A percentile compares a stretch with the other conserved stretches of the same genome.
Evolutionary conservation across 2,329 filamentous ascomycete genomes (phyloP).

Genomic region (Trichoderma gracile): DNA sequence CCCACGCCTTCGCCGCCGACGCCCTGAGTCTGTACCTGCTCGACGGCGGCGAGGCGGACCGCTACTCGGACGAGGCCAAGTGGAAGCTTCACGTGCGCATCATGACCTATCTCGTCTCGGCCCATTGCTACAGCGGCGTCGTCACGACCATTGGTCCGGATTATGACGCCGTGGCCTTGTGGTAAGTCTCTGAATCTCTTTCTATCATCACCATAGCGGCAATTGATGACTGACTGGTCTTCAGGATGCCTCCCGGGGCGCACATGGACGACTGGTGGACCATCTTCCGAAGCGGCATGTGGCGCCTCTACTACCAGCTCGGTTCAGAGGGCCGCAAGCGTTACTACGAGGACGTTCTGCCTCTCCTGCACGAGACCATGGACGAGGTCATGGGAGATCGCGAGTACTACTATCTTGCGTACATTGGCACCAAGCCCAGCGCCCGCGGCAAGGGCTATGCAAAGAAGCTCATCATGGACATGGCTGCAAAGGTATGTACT

Average conservation of each 20-base stretch:
- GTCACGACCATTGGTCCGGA: conserved; percentile 74
- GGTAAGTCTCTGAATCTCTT: conserved; percentile 53
- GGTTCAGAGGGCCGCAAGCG: conserved; percentile 69
- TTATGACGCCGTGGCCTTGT: conserved; percentile 76
- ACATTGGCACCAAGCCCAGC: conserved; percentile 73
- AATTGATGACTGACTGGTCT: neutral
- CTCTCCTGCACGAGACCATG: conserved; percentile 73
- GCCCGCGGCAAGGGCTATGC: conserved; percentile 73
- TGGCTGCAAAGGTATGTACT: conserved; percentile 62
- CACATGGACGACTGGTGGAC: conserved; percentile 72
- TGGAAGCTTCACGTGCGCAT: conserved; percentile 77
- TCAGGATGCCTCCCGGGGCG: conserved; percentile 54
- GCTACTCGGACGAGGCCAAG: conserved; percentile 64
- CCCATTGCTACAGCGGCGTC: conserved; percentile 71
- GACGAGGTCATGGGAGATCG: conserved; percentile 65
- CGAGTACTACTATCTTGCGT: conserved; percentile 79
- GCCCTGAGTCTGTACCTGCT: conserved; percentile 74
- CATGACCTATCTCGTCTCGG: conserved; percentile 74
- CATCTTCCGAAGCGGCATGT: conserved; percentile 72
- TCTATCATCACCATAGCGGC: neutral
- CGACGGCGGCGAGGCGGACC: conserved; percentile 66
- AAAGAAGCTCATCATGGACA: conserved; percentile 67
- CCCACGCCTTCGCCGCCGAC: conserved; percentile 75
- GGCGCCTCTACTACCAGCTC: conserved; percentile 74
- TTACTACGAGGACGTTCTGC: conserved; percentile 76